Conservation (phyloP, 1,139 yeast species). For the Suhomyces maxii region DNA sequence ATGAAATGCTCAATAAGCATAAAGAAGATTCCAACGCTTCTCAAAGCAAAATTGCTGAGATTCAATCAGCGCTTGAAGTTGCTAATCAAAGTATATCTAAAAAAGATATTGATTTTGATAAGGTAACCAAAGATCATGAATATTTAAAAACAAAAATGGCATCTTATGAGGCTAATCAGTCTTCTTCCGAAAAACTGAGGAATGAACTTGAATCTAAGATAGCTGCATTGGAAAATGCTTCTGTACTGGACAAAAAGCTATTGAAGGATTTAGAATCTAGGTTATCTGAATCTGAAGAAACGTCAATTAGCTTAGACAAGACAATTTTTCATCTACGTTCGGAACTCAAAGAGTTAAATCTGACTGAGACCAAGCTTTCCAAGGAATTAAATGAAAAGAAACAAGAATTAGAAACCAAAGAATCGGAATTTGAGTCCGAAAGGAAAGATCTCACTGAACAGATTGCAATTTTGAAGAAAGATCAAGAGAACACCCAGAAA, state of each 20-base stretch:
- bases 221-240: background rate
- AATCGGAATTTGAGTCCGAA: background rate
- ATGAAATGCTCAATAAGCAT: background rate
- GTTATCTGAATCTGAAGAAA: background rate
- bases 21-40: background rate
- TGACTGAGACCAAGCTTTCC: background rate
- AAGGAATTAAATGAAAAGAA: background rate
- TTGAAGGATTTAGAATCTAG: background rate
- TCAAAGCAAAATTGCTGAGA: conserved; percentile 3
- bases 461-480: background rate
- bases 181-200: background rate
- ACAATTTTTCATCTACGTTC: background rate
- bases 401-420: background rate
- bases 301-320: background rate
- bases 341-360: background rate
- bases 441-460: background rate
- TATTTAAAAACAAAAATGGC: background rate
- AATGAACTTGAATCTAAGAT: background rate
- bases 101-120: background rate
- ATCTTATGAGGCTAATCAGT: conserved; percentile 1
- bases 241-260: background rate
- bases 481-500: background rate
- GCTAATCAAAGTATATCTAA: background rate
- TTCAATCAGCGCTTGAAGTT: background rate
- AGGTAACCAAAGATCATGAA: background rate